Percentiles rank a stretch among this genome's conserved stretches.
phyloP scores from a whole-genome alignment of 2,329 filamentous ascomycete genomes.

The Penicillium fuscoglaucum region DNA sequence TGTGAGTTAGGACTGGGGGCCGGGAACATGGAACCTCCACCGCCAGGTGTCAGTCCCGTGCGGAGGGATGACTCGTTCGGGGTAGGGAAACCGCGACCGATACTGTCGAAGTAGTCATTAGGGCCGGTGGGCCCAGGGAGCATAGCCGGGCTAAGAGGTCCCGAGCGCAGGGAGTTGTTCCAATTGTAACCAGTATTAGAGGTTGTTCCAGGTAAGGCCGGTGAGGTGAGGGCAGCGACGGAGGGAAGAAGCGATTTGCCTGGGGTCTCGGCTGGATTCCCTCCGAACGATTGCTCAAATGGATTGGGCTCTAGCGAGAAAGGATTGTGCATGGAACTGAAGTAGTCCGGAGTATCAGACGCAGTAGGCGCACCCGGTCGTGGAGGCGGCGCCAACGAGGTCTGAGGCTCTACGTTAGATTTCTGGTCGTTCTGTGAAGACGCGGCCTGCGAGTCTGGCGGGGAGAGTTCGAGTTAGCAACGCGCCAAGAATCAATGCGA shows the following conservation, averaged over 20 bases:
- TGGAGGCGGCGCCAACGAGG: constrained; percentile 70
- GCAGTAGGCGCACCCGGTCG: constrained; percentile 56
- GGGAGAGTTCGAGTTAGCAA: constrained; percentile 24
- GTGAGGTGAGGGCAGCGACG: constrained; percentile 87
- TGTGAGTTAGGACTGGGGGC: constrained; percentile 84
- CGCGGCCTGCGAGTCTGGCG: constrained; percentile 33
- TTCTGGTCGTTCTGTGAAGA: constrained; percentile 39
- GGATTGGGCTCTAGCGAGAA: constrained; percentile 80
- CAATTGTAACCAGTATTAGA: constrained; percentile 72
- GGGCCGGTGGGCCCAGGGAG: constrained; percentile 73
- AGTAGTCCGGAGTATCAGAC: constrained; percentile 67
- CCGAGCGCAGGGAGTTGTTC: constrained; percentile 83
- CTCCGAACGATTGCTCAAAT: constrained; percentile 90
- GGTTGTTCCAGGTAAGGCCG: constrained; percentile 75
- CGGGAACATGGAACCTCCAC: constrained; percentile 96
- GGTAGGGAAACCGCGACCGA: constrained; percentile 84
- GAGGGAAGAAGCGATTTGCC: constrained; percentile 80
- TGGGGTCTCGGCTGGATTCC: constrained; percentile 68
- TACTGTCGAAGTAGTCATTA: constrained; percentile 85
- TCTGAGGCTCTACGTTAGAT: constrained; percentile 57
- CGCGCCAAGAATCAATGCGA: constrained; percentile 17
- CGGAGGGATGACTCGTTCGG: constrained; percentile 94
- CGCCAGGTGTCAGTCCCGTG: constrained; percentile 88
- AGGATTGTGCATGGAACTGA: constrained; percentile 58
- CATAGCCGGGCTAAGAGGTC: constrained; percentile 95